A percentile compares a stretch with the other conserved stretches of the same genome.
Evolutionary conservation across 441 rosid genomes (phyloP).

Genomic region (Euphorbia schlechtendalii): DNA sequence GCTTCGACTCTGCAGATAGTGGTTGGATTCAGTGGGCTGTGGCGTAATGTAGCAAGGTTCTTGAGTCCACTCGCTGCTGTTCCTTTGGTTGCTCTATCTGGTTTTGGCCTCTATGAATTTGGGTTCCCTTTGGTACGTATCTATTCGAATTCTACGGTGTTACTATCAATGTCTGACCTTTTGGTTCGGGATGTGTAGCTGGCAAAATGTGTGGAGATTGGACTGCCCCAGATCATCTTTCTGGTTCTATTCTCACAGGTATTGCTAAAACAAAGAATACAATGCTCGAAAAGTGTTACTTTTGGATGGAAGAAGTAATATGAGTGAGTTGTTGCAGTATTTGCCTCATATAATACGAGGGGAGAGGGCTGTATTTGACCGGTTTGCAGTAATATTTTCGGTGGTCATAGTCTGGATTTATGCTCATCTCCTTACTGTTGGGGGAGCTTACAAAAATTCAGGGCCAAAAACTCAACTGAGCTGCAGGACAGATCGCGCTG

Average conservation of each 20-base stretch:
- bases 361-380: slow-evolving; percentile 50
- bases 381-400: slow-evolving; percentile 78
- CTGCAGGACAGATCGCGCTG: slow-evolving; percentile 89
- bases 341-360: slow-evolving; percentile 56
- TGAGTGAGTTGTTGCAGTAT: slow-evolving; percentile 59
- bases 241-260: slow-evolving; percentile 84
- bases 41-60: slow-evolving; percentile 93
- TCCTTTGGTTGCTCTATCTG: slow-evolving; percentile 77
- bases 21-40: slow-evolving; percentile 91
- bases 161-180: slow-evolving; percentile 16
- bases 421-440: slow-evolving; percentile 90
- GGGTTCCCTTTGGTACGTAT: slow-evolving; percentile 82
- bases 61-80: slow-evolving; percentile 80
- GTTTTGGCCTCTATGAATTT: slow-evolving; percentile 85
- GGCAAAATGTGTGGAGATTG: slow-evolving; percentile 94
- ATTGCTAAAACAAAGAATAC: slow-evolving; percentile 1
- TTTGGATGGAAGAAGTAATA: too few relatives aligned
- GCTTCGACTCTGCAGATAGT: slow-evolving; percentile 93
- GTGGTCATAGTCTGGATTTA: slow-evolving; percentile 84
- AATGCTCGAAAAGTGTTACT: too few relatives aligned
- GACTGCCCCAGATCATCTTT: slow-evolving; percentile 75
- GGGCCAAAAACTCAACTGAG: slow-evolving; percentile 61
- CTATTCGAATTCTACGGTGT: slow-evolving; percentile 33
- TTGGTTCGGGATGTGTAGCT: slow-evolving; percentile 45
- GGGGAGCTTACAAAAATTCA: slow-evolving; percentile 68